Evolutionary conservation across 148 eudicot species (phyloP), one percentile per base, ranked within the genome.

Genomic region (Tetragonia tetragonoides): DNA sequence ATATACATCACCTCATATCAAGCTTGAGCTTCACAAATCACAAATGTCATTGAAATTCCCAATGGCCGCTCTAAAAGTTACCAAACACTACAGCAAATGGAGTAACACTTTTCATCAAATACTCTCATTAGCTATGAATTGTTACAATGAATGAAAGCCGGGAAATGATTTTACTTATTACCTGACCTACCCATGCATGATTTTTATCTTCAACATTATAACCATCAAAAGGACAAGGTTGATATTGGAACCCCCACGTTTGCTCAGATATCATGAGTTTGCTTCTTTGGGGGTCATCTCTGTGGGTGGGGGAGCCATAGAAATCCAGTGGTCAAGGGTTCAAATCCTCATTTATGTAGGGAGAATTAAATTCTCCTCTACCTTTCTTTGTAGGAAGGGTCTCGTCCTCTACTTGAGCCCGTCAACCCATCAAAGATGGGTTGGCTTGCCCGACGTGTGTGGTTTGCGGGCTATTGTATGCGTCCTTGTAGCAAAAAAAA

Each of bases 221-320:
- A 68, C 59, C 51, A 1, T 44, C 20, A 21, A 61, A 73, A 65
- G 57, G 61, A 61, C 18, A 65, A 38, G 34, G 34, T 28, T 28
- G 34, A 28, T 28, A 28, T 39, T 68, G 65, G 42, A 83, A 63
- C 77, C 76, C 79, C 79, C 76, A 79, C 82, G 82, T 79, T 83
- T 83, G 82, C 66, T 62, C 37, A 59, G 44, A 49, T 47, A 61
- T 74, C n/a, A 75, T 75, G 62, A 74, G n/a, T 15, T 44, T 57
- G 60, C 59, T 67, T 68, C 66, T 68, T 38, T 67, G n/a, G 44
- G 68, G 4, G 24, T 38, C 5, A 44, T 44, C 4, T 44, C 47
- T 44, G 8, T 44, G 47, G 49, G 49, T 46, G 49, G 49, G 49
- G 49, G 49, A 46, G 49, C 49, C 49, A 46, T 46, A 10, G 49